phyloP scores from a whole-genome alignment of 768 basidiomycete genomes.

The Neoboletus brunneissimus region DNA sequence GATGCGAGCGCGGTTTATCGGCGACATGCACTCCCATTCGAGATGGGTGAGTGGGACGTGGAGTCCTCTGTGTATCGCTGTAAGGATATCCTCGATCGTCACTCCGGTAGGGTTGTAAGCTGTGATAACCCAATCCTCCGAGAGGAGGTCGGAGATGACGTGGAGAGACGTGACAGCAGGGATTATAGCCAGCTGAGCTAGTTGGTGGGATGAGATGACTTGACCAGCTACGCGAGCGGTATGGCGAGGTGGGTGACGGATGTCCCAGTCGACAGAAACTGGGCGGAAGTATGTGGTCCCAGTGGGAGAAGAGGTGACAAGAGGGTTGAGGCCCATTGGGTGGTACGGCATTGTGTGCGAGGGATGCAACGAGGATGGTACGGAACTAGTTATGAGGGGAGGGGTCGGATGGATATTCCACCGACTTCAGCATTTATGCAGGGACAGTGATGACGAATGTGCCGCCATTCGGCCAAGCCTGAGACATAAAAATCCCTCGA shows the following conservation, averaged over 20 bases:
- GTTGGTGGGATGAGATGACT: constrained; percentile 19
- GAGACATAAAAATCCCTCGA: neutral
- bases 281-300: constrained; percentile 10
- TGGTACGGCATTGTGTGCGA: constrained; percentile 16
- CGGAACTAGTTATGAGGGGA: neutral
- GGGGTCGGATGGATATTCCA: neutral
- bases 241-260: constrained; percentile 41
- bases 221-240: constrained; percentile 14
- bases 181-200: constrained; percentile 41
- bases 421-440: constrained; percentile 16
- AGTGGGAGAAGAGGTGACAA: constrained; percentile 14
- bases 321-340: constrained; percentile 11
- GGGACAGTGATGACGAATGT: neutral
- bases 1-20: constrained; percentile 43
- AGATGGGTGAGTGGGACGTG: constrained; percentile 35
- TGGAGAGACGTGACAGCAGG: constrained; percentile 40
- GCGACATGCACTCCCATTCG: constrained; percentile 44
- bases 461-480: neutral
- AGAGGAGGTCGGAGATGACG: constrained; percentile 47
- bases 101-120: constrained; percentile 44
- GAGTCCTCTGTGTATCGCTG: constrained; percentile 42
- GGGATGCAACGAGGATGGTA: neutral
- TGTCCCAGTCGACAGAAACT: constrained; percentile 47
- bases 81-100: constrained; percentile 51
- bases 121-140: constrained; percentile 41